Base-by-base conservation (phyloP, 352 stramenopile species). In the Peronospora belbahrii region DNA sequence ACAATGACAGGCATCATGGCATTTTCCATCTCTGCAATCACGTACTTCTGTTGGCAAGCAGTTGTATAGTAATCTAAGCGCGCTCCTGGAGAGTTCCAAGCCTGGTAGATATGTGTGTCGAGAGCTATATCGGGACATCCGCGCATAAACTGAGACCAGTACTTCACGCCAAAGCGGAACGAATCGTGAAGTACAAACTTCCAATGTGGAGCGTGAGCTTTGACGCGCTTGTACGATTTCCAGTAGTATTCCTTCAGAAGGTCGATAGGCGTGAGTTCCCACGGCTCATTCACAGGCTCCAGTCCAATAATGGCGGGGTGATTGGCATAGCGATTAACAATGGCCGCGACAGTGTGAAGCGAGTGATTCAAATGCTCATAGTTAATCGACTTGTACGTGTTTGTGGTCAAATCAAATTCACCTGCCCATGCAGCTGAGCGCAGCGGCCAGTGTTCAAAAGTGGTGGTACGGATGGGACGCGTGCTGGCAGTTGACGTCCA, bases 91-190 rank as follows among this genome's bases (percentile, higher is more conserved):
- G n/a, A n/a, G n/a, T n/a, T 87, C 74, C 79, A 88, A 18, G 81
- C 83, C 64, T 98, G 92, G 62, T 98, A 98, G 40, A 97, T 97
- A 67, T 98, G 94, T 36, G 91, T 97, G 59, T 98, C 94, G 8
- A 98, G 58, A 9, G 88, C 91, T 54, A 96, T 94, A 57, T 97
- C 92, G 13, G 90, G 88, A 58, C 92, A 97, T 1, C 66, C 62
- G 47, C 73, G 74, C 56, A 90, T 78, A 52, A 93, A 90, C 4
- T 74, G 40, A 42, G 62, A 67, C 76, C 76, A 90, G 55, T 74
- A 79, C 23, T 70, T 38, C 9, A 85, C 37, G n/a, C 68, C 71
- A 42, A 98, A 97, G 18, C 89, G 82, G 71, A 98, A 98, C 34
- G 86, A 97, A 70, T 98, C 92, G 71, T 98, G 92, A 44, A 98